These are phyloP conservation scores for Lachnellula subtilissima DNA, from an alignment of 2,329 filamentous ascomycete genomes.

Conservation along the genomic window DNA sequence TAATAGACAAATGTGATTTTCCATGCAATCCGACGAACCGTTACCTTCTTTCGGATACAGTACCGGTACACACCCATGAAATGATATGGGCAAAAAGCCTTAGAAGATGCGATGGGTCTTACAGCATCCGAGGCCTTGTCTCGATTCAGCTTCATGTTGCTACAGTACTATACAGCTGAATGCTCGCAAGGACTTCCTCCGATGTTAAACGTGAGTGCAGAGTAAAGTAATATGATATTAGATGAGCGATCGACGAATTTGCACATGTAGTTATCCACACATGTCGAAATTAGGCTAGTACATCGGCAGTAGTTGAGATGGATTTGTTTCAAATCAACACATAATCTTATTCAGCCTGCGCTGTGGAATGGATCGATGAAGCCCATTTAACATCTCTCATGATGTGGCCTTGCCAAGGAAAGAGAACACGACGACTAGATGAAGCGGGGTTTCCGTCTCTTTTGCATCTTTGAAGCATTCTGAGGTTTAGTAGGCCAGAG, in stretches of 20 bases:
- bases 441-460: not conserved
- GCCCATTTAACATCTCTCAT: not conserved
- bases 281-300: constrained; percentile 3
- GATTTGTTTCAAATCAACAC: not conserved
- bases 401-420: not conserved
- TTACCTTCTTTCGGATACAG: no score
- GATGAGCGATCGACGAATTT: not conserved
- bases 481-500: not conserved
- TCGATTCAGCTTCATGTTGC: no score
- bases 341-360: constrained; percentile 1
- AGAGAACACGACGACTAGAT: not conserved
- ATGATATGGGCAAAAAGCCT: no score
- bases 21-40: no score
- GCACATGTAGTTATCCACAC: not conserved
- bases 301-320: not conserved
- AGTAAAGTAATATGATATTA: not conserved
- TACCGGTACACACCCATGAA: no score
- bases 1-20: no score
- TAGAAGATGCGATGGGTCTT: no score
- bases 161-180: not conserved
- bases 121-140: no score
- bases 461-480: not conserved
- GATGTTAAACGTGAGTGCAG: not conserved
- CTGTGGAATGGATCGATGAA: not conserved
- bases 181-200: not conserved